Conservation (phyloP, 257 asterid genomes). For the Salvia hispanica region DNA sequence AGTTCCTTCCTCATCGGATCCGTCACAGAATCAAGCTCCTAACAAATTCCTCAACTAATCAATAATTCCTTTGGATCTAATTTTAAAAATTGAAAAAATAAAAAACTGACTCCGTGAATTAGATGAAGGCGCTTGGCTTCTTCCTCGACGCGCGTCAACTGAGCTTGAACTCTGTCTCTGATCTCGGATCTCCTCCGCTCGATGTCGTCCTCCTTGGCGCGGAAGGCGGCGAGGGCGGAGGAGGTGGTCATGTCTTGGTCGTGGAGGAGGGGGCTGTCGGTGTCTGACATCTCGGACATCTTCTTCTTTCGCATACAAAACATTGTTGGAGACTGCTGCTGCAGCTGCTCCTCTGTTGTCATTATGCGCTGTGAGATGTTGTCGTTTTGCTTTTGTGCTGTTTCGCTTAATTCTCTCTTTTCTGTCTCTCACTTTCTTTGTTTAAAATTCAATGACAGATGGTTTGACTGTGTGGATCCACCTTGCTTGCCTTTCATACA, state of each 20-base stretch:
- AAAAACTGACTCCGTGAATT: slow-evolving; percentile 61
- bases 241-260: slow-evolving; percentile 52
- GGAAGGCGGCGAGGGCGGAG: slow-evolving; percentile 65
- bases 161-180: slow-evolving; percentile 65
- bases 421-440: too few relatives aligned
- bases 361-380: not conserved
- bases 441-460: too few relatives aligned
- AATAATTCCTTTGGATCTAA: not conserved
- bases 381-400: too few relatives aligned
- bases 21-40: slow-evolving; percentile 57
- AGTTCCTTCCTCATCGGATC: slow-evolving; percentile 72
- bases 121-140: slow-evolving; percentile 67
- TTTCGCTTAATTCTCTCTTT: too few relatives aligned
- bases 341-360: slow-evolving; percentile 40
- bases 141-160: slow-evolving; percentile 67
- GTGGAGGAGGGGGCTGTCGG: slow-evolving; percentile 40
- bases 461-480: too few relatives aligned
- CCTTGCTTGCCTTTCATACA: too few relatives aligned
- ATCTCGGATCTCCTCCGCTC: slow-evolving; percentile 70
- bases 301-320: slow-evolving; percentile 44
- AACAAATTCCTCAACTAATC: not conserved
- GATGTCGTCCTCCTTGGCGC: slow-evolving; percentile 84
- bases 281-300: slow-evolving; percentile 37
- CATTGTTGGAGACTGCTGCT: slow-evolving; percentile 42
- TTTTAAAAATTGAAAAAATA: not conserved